phyloP scores from a whole-genome alignment of 129 eudicot species.

The Escallonia herrerae region DNA sequence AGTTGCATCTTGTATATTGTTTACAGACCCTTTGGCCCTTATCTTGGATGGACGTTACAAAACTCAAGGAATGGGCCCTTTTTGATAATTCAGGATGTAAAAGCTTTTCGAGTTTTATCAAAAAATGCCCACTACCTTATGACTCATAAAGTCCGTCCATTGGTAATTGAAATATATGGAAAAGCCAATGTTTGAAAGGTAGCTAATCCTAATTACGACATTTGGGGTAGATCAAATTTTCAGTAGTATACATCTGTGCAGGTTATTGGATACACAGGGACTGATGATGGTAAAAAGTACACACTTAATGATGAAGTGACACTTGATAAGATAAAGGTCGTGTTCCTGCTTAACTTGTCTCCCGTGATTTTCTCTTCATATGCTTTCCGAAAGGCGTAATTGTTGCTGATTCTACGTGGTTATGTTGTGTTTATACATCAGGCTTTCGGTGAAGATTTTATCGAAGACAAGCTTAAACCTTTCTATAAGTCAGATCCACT shows the following conservation, averaged over 20 bases:
- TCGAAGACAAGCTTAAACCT: conserved; percentile 75
- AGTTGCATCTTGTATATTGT: too few relatives aligned
- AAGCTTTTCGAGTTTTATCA: too few relatives aligned
- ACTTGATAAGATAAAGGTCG: conserved; percentile 54
- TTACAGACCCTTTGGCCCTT: too few relatives aligned
- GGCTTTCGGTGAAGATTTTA: conserved; percentile 64
- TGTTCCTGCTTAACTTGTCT: conserved; percentile 1
- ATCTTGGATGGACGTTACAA: too few relatives aligned
- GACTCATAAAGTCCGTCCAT: too few relatives aligned
- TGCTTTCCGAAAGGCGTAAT: neutral
- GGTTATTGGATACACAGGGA: conserved; percentile 74
- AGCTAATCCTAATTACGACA: neutral
- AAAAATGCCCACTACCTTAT: too few relatives aligned
- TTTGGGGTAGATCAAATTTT: conserved; percentile 1
- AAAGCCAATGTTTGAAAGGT: neutral
- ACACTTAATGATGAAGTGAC: conserved; percentile 54
- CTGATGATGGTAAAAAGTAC: conserved; percentile 58
- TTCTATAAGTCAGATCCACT: conserved; percentile 80
- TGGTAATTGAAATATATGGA: too few relatives aligned
- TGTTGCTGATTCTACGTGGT: neutral
- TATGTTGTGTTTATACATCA: conserved; percentile 10
- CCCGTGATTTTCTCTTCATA: neutral
- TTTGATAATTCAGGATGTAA: too few relatives aligned
- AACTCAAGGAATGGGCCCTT: too few relatives aligned
- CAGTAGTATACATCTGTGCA: conserved; percentile 13